phyloP scores from a whole-genome alignment of 495 filamentous ascomycete genomes.

The Aspergillus cavernicola region DNA sequence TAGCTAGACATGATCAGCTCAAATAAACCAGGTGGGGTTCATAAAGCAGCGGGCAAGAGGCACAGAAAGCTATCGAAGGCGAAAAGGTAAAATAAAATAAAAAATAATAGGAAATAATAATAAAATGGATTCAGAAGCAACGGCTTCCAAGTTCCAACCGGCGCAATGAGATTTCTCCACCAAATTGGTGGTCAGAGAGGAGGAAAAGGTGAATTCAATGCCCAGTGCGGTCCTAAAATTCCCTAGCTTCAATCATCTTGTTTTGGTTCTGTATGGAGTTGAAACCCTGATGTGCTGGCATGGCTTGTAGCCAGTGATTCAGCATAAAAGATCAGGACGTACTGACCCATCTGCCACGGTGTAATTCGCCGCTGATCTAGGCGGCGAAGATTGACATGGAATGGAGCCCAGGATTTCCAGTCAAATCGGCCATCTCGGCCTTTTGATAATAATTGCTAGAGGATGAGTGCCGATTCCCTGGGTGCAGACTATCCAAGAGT shows the following conservation, averaged over 20 bases:
- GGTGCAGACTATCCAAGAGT: background rate
- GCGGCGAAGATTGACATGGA: slow-evolving; percentile 26
- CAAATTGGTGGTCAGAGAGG: slow-evolving; percentile 13
- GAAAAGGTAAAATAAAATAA: slow-evolving; percentile 9
- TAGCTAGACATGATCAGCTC: slow-evolving; percentile 21
- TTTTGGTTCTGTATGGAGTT: slow-evolving; percentile 25
- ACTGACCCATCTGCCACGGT: slow-evolving; percentile 47
- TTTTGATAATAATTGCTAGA: slow-evolving; percentile 17
- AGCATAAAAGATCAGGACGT: slow-evolving; percentile 51
- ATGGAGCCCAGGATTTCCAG: slow-evolving; percentile 21
- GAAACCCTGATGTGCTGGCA: slow-evolving; percentile 83
- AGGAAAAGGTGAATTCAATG: slow-evolving; percentile 17
- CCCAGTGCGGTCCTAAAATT: slow-evolving; percentile 18
- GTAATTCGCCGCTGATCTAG: slow-evolving; percentile 36
- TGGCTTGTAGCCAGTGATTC: slow-evolving; percentile 70
- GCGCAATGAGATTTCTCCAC: slow-evolving; percentile 14
- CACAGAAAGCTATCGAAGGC: slow-evolving; percentile 4
- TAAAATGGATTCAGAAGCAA: slow-evolving; percentile 10
- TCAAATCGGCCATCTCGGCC: slow-evolving; percentile 16
- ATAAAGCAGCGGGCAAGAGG: slow-evolving; percentile 10
- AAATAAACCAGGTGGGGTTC: slow-evolving; percentile 27
- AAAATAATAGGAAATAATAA: slow-evolving; percentile 10
- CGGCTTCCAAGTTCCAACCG: slow-evolving; percentile 12
- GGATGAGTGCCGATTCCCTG: slow-evolving; percentile 11
- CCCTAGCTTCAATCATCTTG: slow-evolving; percentile 23